Evolutionary conservation across 371 early-diverging fungal species (phyloP), one percentile per base, ranked within the genome.

Genomic region (Syncephalastrum sp.): DNA sequence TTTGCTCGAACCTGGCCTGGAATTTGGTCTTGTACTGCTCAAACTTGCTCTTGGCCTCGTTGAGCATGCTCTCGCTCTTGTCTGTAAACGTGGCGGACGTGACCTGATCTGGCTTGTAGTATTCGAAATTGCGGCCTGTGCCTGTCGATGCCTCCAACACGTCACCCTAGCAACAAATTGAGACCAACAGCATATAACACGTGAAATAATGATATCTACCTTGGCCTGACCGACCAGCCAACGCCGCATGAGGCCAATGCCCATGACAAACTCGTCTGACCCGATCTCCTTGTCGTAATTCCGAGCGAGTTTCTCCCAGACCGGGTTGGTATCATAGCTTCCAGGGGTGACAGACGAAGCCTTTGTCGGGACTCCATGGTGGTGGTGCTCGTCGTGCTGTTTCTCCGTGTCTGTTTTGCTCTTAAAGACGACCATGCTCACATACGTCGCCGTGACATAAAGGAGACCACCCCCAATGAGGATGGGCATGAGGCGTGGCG

Each of bases 231-330:
- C 64, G 33, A 87, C 57, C 15, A 87, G 56, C 67, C 77, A 72
- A n/a, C 75, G 62, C 53, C 89, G 69, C 50, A 81, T 63, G 0
- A 83, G 52, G 7, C 76, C 75, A 21, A 89, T 60, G 6, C 88
- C 85, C 85, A 89, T 82, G 16, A 85, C 63, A 33, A 70, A 70
- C 56, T 91, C 91, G 62, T 89, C 89, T 81, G 77, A 79, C 5
- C 72, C 77, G 50, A 90, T 83, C 38, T 74, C 74, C 46, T 70
- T 60, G 69, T 90, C 89, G 61, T 89, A 90, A 27, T 63, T 67
- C 13, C 58, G 61, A 1, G 89, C 89, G 5, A 85, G 69, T 27
- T 54, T 65, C 17, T 72, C 62, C 77, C 79, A 82, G 2, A 82
- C 64, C 24, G 57, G 52, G 8, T 68, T 51, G 4, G 80, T 80